phyloP scores from a whole-genome alignment of 2,329 filamentous ascomycete genomes.

The Apiospora pterosperma region DNA sequence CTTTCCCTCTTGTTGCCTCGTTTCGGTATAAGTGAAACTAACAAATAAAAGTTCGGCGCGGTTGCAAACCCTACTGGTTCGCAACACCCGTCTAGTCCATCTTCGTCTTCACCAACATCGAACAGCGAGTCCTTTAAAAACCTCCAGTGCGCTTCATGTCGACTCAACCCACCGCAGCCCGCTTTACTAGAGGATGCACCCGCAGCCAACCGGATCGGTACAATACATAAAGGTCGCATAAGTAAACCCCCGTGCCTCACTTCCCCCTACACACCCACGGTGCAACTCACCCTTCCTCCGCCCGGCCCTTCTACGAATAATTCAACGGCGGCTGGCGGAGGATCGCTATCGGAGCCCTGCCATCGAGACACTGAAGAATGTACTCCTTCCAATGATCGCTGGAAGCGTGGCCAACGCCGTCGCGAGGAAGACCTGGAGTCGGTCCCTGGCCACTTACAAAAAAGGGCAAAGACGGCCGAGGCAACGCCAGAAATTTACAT shows the following conservation, averaged over 20 bases:
- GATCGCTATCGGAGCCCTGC: not conserved
- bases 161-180: not conserved
- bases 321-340: not conserved
- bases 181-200: not conserved
- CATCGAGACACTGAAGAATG: not conserved
- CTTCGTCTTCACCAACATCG: not conserved
- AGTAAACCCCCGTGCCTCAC: not conserved
- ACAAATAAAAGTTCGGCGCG: not conserved
- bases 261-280: not conserved
- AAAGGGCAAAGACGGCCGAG: not conserved
- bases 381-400: not conserved
- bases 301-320: not conserved
- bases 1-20: not conserved
- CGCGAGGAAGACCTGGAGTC: not conserved
- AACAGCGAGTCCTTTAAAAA: not conserved
- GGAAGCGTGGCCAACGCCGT: not conserved
- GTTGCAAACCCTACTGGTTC: too few species aligned
- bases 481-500: not conserved
- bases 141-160: not conserved
- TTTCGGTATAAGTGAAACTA: not conserved
- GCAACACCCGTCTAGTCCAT: not conserved
- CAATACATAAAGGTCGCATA: not conserved
- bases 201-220: not conserved
- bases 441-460: not conserved
- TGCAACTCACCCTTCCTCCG: not conserved